Base-by-base conservation (phyloP, 1,284 basidiomycete species). In the Tylopilus sp. region DNA sequence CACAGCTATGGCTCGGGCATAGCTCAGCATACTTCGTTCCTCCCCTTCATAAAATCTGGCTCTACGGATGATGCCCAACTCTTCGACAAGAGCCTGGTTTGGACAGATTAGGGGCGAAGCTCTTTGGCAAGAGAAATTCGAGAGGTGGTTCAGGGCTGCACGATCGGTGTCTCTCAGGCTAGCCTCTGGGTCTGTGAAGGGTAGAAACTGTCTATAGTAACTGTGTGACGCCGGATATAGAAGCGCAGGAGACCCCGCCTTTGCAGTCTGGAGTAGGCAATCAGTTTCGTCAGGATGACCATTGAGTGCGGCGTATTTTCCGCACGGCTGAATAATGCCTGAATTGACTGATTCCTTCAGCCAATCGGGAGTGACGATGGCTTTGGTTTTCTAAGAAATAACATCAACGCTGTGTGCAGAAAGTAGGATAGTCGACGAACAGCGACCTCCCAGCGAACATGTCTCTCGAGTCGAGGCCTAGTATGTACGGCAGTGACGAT, bases 341-440 rank as follows among this genome's bases (percentile, higher is more conserved):
- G 72, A 66, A 19, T 65, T 58, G 13, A 79, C 66, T 6, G 81
- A 84, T 51, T 82, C 74, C 25, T 64, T 71, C 12, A 90, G 72
- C 87, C 86, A 89, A 28, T 77, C 69, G 0, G 85, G 83, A 1
- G 75, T 82, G 11, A 89, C 83, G 18, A 88, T 74, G 0, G 75
- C 70, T 59, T 84, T 88, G 26, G 71, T 71, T 68, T 71, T 78
- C 86, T 89, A 55, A 7, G 8, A 43, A 41, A 21, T 7, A 4
- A 11, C n/a, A 19, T 59, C 28, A 50, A 52, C 18, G 36, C 44
- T 23, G 21, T 36, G 29, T 11, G 31, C 30, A 44, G 33, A 29
- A 19, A 44, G 29, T 16, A 19, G 36, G 30, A 31, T n/a, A 19
- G 16, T 23, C 25, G 12, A 73, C 83, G 61, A 61, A 87, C 86